phyloP scores from a whole-genome alignment of 345 rosid species.

The Hibiscus tridactylites region DNA sequence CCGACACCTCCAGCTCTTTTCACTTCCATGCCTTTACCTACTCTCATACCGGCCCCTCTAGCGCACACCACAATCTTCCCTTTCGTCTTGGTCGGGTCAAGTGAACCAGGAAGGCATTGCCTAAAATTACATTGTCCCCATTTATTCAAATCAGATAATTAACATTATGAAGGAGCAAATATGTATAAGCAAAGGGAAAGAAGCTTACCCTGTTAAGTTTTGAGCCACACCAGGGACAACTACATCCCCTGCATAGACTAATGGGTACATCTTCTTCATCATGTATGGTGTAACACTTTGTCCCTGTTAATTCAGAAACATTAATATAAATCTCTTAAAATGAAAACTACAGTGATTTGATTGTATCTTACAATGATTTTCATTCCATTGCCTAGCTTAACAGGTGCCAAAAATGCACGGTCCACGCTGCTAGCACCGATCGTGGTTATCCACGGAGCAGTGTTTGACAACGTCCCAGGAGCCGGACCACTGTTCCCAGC shows the following conservation, averaged over 20 bases:
- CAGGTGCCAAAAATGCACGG: conserved; percentile 38
- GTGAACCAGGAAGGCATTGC: conserved; percentile 64
- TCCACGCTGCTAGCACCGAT: conserved; percentile 78
- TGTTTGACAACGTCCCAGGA: conserved; percentile 47
- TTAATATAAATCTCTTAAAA: not conserved
- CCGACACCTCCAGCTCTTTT: conserved; percentile 80
- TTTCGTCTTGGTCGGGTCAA: conserved; percentile 41
- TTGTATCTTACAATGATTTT: conserved; percentile 31
- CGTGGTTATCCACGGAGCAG: conserved; percentile 75
- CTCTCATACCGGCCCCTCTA: conserved; percentile 52
- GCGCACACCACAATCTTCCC: conserved; percentile 82
- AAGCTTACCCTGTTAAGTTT: conserved; percentile 37
- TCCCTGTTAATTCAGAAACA: conserved; percentile 31
- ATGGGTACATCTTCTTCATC: conserved; percentile 38
- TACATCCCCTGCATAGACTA: conserved; percentile 60
- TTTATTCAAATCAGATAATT: not conserved
- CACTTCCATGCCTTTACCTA: conserved; percentile 64
- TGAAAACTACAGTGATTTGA: not conserved
- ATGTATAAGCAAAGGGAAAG: not conserved
- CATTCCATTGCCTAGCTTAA: conserved; percentile 59
- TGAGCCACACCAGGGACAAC: conserved; percentile 27
- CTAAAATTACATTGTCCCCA: conserved; percentile 17
- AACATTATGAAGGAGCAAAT: not conserved
- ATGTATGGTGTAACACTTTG: conserved; percentile 44
- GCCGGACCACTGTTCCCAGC: conserved; percentile 79